These are phyloP conservation scores for Dictyostelium firmibasis DNA, from an alignment of 78 protist genomes.

Conservation along the genomic window DNA sequence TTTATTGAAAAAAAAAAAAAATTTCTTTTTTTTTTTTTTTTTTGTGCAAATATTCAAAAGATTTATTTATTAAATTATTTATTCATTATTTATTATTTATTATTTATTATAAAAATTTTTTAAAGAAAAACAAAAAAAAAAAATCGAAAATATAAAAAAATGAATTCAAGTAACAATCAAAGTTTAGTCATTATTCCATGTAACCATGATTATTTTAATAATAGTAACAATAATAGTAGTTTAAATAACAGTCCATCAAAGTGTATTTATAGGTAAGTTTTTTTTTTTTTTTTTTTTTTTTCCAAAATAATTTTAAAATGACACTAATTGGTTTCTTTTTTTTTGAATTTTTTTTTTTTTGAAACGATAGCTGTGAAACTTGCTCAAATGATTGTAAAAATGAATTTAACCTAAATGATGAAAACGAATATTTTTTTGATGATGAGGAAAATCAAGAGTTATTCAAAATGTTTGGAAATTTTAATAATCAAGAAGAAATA, in stretches of 20 bases:
- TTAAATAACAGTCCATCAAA: background rate
- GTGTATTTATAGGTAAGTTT: background rate
- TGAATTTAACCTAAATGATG: background rate
- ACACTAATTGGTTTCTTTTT: background rate
- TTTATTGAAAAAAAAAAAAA: background rate
- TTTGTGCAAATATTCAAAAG: background rate
- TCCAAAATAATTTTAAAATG: background rate
- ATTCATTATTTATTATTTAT: background rate
- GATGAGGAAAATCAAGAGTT: background rate
- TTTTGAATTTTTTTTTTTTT: background rate
- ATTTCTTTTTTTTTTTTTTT: background rate
- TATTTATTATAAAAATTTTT: too few species aligned
- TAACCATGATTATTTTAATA: background rate
- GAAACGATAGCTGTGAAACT: background rate
- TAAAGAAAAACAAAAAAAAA: background rate
- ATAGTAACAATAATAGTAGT: background rate
- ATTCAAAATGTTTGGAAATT: background rate
- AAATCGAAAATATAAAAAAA: background rate
- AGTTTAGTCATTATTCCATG: background rate
- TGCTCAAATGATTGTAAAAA: background rate
- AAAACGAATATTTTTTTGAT: background rate
- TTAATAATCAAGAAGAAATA: background rate
- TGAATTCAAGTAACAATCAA: background rate
- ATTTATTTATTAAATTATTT: background rate
- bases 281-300: too few species aligned